Evolutionary conservation across 352 stramenopile genomes (phyloP).

Genomic region (Pythium aquatile): DNA sequence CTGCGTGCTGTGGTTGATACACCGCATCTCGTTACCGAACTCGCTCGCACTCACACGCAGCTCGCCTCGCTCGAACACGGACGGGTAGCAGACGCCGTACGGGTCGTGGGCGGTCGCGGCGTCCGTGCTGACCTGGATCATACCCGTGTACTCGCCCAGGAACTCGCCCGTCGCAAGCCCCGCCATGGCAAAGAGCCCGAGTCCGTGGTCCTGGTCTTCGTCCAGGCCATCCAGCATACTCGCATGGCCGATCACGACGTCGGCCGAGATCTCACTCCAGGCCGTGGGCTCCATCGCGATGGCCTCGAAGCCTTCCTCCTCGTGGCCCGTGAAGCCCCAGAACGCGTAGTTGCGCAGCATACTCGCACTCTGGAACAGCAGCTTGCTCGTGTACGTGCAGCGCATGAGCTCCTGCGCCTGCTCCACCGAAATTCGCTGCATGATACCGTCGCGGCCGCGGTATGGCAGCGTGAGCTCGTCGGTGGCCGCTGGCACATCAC

Average conservation of each 20-base stretch:
- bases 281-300: slow-evolving; percentile 31
- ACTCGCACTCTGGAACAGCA: slow-evolving; percentile 65
- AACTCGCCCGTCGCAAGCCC: slow-evolving; percentile 44
- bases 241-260: slow-evolving; percentile 58
- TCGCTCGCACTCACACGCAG: slow-evolving; percentile 68
- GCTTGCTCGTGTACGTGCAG: slow-evolving; percentile 69
- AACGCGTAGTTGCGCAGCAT: slow-evolving; percentile 78
- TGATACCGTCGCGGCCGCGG: slow-evolving; percentile 25
- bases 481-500: slow-evolving; percentile 31
- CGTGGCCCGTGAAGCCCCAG: slow-evolving; percentile 63
- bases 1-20: slow-evolving; percentile 69
- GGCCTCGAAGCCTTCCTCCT: slow-evolving; percentile 48
- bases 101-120: slow-evolving; percentile 41
- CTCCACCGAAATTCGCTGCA: slow-evolving; percentile 44
- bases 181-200: slow-evolving; percentile 64
- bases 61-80: slow-evolving; percentile 59
- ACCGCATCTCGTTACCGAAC: slow-evolving; percentile 76
- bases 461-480: slow-evolving; percentile 45
- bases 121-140: slow-evolving; percentile 38
- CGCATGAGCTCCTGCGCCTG: slow-evolving; percentile 59
- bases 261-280: slow-evolving; percentile 33
- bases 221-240: slow-evolving; percentile 36
- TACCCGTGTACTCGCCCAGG: slow-evolving; percentile 67
- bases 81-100: slow-evolving; percentile 74
- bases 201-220: slow-evolving; percentile 35